Conservation (phyloP, 768 basidiomycete species). For the Boletellus ananiceps region DNA sequence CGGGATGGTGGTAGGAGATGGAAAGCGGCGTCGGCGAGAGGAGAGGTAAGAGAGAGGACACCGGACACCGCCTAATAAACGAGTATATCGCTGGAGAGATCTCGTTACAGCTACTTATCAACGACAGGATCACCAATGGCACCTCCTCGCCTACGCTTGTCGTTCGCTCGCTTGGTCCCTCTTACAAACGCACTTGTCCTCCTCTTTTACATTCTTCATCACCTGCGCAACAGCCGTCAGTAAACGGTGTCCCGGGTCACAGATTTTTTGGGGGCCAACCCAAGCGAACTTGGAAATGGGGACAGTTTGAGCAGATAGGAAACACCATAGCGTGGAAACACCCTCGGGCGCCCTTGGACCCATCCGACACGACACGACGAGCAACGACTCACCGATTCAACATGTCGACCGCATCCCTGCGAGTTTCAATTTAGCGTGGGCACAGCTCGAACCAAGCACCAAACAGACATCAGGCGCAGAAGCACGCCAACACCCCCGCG, state of each 20-base stretch:
- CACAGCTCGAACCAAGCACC: neutral
- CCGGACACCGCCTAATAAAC: constrained; percentile 30
- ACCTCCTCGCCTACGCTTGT: constrained; percentile 9
- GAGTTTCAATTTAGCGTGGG: constrained; percentile 5
- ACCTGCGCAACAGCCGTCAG: constrained; percentile 36
- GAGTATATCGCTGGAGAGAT: constrained; percentile 9
- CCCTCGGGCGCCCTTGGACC: constrained; percentile 5
- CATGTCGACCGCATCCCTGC: constrained; percentile 69
- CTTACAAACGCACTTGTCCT: constrained; percentile 43
- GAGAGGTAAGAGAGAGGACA: constrained; percentile 17
- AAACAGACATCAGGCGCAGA: constrained; percentile 16
- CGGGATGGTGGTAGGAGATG: constrained; percentile 15
- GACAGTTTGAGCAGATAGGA: constrained; percentile 22
- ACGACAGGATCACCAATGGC: constrained; percentile 9
- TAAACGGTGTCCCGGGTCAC: constrained; percentile 25
- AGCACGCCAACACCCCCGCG: constrained; percentile 6
- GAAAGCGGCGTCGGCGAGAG: constrained; percentile 17
- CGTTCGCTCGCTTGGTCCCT: constrained; percentile 13
- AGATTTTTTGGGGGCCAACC: constrained; percentile 18
- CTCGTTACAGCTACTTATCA: constrained; percentile 5
- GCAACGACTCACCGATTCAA: constrained; percentile 49
- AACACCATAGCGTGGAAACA: constrained; percentile 21
- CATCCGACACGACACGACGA: constrained; percentile 13
- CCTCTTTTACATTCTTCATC: constrained; percentile 46
- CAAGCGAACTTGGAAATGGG: constrained; percentile 21